Conservation (phyloP, 2,329 filamentous ascomycete species). For the Simplicillium aogashimaense region DNA sequence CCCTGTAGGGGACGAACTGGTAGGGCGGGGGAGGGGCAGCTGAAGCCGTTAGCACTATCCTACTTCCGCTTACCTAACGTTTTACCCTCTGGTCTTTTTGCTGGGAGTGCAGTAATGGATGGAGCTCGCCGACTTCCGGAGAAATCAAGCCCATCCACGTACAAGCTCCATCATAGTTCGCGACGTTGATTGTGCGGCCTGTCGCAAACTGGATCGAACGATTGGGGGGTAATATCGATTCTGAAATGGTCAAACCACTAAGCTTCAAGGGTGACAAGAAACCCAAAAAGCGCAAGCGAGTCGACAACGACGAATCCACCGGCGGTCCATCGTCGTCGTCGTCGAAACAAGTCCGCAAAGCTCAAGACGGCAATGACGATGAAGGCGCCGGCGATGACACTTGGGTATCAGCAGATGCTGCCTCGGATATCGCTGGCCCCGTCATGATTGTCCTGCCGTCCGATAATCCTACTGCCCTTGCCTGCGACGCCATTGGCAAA, state of each 20-base stretch:
- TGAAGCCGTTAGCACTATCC: not conserved
- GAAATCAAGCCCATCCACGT: too few relatives aligned
- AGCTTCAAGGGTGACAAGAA: slow-evolving; percentile 98
- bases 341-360: slow-evolving; percentile 12
- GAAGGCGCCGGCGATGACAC: slow-evolving; percentile 57
- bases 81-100: not conserved
- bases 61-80: not conserved
- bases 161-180: too few relatives aligned
- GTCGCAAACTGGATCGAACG: too few relatives aligned
- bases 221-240: too few relatives aligned
- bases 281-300: slow-evolving; percentile 80
- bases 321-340: slow-evolving; percentile 23
- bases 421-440: slow-evolving; percentile 70
- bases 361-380: slow-evolving; percentile 13
- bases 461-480: slow-evolving; percentile 61
- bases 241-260: slow-evolving; percentile 74
- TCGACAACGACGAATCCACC: slow-evolving; percentile 38
- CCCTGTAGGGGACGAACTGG: too few relatives aligned
- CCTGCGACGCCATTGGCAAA: slow-evolving; percentile 77
- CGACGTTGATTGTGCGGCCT: too few relatives aligned
- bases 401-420: slow-evolving; percentile 78
- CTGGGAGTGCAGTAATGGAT: slow-evolving; percentile 2
- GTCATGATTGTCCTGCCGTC: slow-evolving; percentile 75
- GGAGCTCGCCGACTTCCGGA: slow-evolving; percentile 24
- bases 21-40: slow-evolving; percentile 5